phyloP scores from a whole-genome alignment of 1,284 basidiomycete species.

The Irpex sp. region DNA sequence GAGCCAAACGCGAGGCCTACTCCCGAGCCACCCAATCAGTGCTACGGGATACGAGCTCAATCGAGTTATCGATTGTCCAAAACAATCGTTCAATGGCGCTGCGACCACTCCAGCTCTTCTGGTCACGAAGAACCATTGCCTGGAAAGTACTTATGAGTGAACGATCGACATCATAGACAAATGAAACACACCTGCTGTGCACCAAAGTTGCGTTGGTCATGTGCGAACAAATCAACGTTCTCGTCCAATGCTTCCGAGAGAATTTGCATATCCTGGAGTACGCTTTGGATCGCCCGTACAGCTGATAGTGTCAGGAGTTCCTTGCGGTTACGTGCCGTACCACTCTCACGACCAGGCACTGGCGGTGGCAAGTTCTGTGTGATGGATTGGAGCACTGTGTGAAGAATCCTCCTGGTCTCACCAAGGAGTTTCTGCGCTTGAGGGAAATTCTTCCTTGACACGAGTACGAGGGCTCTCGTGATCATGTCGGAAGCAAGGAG shows the following conservation, averaged over 20 bases:
- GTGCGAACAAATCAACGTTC: constrained; percentile 85
- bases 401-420: constrained; percentile 86
- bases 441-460: constrained; percentile 80
- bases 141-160: constrained; percentile 28
- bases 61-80: constrained; percentile 84
- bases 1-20: constrained; percentile 27
- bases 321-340: constrained; percentile 61
- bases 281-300: constrained; percentile 76
- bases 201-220: constrained; percentile 88
- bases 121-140: constrained; percentile 90
- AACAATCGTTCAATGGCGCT: constrained; percentile 86
- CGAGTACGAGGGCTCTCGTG: constrained; percentile 85
- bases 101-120: constrained; percentile 88
- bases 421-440: constrained; percentile 85
- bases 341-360: constrained; percentile 33
- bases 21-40: constrained; percentile 82
- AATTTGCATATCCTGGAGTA: constrained; percentile 81
- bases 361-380: constrained; percentile 64
- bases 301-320: constrained; percentile 69
- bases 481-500: constrained; percentile 93
- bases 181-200: constrained; percentile 76
- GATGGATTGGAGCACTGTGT: constrained; percentile 80
- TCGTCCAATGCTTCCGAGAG: constrained; percentile 85
- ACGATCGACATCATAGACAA: constrained; percentile 3
- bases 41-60: constrained; percentile 77